Evolutionary conservation across 441 rosid genomes (phyloP), one percentile per base, ranked within the genome.

Genomic region (Croton laevigatus): DNA sequence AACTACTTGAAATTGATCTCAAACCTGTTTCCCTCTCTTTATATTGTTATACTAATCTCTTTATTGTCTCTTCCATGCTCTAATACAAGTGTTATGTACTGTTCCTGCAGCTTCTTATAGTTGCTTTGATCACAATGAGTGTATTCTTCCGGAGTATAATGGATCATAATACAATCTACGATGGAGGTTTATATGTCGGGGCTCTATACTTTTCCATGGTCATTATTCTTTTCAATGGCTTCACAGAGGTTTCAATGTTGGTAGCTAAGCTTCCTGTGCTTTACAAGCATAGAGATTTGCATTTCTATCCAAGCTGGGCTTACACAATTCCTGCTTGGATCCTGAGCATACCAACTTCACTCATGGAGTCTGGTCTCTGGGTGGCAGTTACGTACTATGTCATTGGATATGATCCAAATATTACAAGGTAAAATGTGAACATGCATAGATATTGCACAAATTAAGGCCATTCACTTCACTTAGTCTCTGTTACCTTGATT

Each of bases 121-220:
- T 94, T 81, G 97, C 98, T 52, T 74, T 87, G 77, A 91, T 91
- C 82, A 91, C 98, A 14, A 94, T 91, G 98, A 94, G 94, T n/a
- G 98, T 94, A 65, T 94, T 94, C 80, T 68, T 89, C 83, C 92
- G 97, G 75, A 81, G 96, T 75, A 81, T 87, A 59, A 85, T 88
- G 90, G 93, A 89, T 79, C 97, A 84, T 76, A 71, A 80, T 71
- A 84, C 97, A 71, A 75, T 94, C 27, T 91, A 90, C 75, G 97
- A 90, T 71, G 98, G 97, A 74, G 89, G 91, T 78, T 73, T 94
- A 75, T 91, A 87, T 78, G 90, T 90, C 65, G 98, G 97, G 17
- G 81, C 93, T 1, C 68, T 91, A 49, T 94, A 94, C 88, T 94
- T 94, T 75, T 94, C 98, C 65, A 94, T 87, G 97, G 93, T 94